phyloP scores from a whole-genome alignment of 2,329 filamentous ascomycete genomes.

The Botryotinia globosa region DNA sequence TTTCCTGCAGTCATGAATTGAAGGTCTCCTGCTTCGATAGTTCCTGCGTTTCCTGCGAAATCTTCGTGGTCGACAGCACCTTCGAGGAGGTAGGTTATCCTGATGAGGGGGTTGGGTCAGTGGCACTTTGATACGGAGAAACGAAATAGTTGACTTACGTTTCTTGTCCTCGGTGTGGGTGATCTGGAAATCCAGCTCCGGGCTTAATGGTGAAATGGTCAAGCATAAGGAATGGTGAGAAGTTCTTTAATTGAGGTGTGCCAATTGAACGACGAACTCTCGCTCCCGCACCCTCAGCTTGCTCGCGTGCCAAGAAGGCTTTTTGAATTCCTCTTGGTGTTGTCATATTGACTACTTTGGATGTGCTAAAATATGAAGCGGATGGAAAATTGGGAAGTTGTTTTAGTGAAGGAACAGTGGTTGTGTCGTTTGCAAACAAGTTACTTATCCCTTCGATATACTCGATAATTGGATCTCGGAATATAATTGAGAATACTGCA shows the following conservation, averaged over 20 bases:
- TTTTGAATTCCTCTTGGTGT: constrained; percentile 74
- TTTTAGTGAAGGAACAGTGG: constrained; percentile 19
- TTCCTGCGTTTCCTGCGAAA: constrained; percentile 81
- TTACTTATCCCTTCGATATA: constrained; percentile 26
- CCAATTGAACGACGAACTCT: constrained; percentile 84
- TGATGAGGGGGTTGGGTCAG: constrained; percentile 17
- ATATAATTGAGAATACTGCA: constrained; percentile 34
- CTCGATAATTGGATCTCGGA: constrained; percentile 28
- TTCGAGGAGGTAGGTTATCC: constrained; percentile 81
- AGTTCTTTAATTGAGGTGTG: constrained; percentile 76
- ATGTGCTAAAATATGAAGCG: constrained; percentile 24
- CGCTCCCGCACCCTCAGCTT: constrained; percentile 84
- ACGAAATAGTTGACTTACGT: neutral
- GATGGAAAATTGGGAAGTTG: constrained; percentile 28
- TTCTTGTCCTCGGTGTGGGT: constrained; percentile 60
- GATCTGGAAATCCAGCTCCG: constrained; percentile 87
- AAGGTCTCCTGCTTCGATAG: constrained; percentile 80
- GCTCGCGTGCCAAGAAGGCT: constrained; percentile 79
- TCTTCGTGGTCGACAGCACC: constrained; percentile 91
- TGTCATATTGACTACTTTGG: constrained; percentile 52
- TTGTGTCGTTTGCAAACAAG: constrained; percentile 24
- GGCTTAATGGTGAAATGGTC: constrained; percentile 83
- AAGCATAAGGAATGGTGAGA: constrained; percentile 93
- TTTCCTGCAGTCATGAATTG: constrained; percentile 97
- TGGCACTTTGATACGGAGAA: neutral